Evolutionary conservation across 768 basidiomycete species (phyloP).

Genomic region (Boletellus emodensis): DNA sequence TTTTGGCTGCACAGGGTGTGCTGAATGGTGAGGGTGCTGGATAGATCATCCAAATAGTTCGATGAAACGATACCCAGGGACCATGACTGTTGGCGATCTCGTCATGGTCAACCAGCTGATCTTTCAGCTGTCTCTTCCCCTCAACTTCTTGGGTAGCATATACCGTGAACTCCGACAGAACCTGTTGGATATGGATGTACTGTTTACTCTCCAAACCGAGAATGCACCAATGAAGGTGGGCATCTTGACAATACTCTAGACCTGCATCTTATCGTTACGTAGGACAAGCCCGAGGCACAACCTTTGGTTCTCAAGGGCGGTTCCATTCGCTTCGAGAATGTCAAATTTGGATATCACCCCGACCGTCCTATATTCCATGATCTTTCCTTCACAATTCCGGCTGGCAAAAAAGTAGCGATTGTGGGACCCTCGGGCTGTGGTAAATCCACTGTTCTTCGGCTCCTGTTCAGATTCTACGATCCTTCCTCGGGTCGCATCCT

Average conservation of each 20-base stretch:
- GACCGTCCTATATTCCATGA: constrained; percentile 87
- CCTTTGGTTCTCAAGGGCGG: constrained; percentile 74
- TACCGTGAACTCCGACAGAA: constrained; percentile 97
- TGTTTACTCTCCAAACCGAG: constrained; percentile 86
- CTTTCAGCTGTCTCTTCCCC: constrained; percentile 92
- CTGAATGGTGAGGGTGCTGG: constrained; percentile 58
- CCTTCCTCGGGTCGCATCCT: constrained; percentile 76
- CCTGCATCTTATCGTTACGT: background rate
- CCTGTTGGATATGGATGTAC: constrained; percentile 92
- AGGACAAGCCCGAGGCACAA: constrained; percentile 69
- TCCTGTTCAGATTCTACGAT: constrained; percentile 93
- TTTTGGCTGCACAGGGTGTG: constrained; percentile 92
- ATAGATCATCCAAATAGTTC: background rate
- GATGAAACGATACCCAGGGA: constrained; percentile 47
- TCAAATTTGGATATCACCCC: constrained; percentile 89
- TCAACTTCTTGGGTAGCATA: constrained; percentile 96
- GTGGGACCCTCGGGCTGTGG: constrained; percentile 97
- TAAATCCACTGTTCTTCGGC: constrained; percentile 93
- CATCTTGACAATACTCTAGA: background rate
- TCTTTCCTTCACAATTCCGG: constrained; percentile 87
- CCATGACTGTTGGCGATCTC: constrained; percentile 97
- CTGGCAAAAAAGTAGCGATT: constrained; percentile 94
- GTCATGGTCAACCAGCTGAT: constrained; percentile 99
- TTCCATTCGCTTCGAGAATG: constrained; percentile 88
- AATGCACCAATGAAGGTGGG: constrained; percentile 64